Evolutionary conservation across 768 basidiomycete genomes (phyloP).

Genomic region (Suillus plorans): DNA sequence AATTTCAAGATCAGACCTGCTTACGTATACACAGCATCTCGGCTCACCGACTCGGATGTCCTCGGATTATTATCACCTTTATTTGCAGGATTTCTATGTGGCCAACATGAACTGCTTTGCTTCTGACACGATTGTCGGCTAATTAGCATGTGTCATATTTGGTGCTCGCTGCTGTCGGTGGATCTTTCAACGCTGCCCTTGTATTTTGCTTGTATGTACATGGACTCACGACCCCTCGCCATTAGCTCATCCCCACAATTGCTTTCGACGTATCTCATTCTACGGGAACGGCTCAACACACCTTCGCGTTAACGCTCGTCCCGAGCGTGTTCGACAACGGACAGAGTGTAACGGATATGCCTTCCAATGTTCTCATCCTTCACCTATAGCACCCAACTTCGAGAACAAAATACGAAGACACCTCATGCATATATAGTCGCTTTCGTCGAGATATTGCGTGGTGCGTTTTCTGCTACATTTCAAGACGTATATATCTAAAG

Average conservation of each 20-base stretch:
- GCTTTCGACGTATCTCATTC: not conserved
- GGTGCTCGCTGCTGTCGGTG: not conserved
- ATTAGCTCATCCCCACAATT: not conserved
- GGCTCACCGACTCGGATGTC: not conserved
- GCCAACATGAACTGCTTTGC: not conserved
- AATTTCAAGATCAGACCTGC: too few species aligned
- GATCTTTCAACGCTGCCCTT: not conserved
- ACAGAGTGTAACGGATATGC: not conserved
- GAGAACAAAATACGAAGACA: not conserved
- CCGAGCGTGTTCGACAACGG: not conserved
- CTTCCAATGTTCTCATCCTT: not conserved
- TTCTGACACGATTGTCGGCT: not conserved
- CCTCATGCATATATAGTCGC: constrained; percentile 30
- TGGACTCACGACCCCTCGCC: not conserved
- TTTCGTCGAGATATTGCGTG: constrained; percentile 34
- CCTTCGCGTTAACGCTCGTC: not conserved
- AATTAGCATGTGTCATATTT: not conserved
- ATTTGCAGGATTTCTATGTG: not conserved
- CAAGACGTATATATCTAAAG: not conserved
- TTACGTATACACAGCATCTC: not conserved
- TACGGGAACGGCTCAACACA: not conserved
- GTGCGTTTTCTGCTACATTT: not conserved
- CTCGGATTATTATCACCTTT: not conserved
- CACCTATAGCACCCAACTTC: not conserved
- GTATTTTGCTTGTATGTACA: not conserved